Evolutionary conservation across 1,284 basidiomycete genomes (phyloP), one percentile per base, ranked within the genome.

Genomic region (Moniliophthora roreri): DNA sequence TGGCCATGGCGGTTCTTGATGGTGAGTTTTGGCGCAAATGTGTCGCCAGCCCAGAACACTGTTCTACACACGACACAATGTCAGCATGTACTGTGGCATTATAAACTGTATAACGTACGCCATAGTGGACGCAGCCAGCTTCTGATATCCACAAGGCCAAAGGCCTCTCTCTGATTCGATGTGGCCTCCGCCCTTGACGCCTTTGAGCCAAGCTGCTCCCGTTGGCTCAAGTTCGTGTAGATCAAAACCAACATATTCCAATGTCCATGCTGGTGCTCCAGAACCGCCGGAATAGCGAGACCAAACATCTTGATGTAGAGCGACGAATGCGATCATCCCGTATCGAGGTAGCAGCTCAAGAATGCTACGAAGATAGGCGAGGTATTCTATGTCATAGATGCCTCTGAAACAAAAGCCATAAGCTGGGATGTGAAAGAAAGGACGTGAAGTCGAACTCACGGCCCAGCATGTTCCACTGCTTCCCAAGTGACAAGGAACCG

Each of bases 401-500:
- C 93, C 93, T 15, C 91, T 93, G 61, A 6, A 55, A 46, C 16
- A 49, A 11, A 26, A 13, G 34, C 48, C 44, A 24, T 18, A 24
- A 57, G 32, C n/a, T 38, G 45, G 18, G 5, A 13, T 26, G 20
- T 28, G 3, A 41, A 20, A 46, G 5, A 20, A 23, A 16, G 15
- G 23, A 28, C 16, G 46, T n/a, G 28, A 32, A 38, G 9, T n/a
- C 36, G 18, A 13, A 83, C 91, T 63, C 69, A 93, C 89, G 85
- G 91, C 58, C 91, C 95, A 51, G 77, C 81, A 63, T 98, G 97
- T 64, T 98, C 94, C 20, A 99, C 77, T 0, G 95, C 92, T 66
- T 99, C 96, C 97, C 96, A 99, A 1, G 95, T 97, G 3, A 98
- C 82, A 16, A 94, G 84, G 60, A 98, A 89, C 53, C 92, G 78